Base-by-base conservation (phyloP, 306 rosid genomes). In the Citrullus amarus region DNA sequence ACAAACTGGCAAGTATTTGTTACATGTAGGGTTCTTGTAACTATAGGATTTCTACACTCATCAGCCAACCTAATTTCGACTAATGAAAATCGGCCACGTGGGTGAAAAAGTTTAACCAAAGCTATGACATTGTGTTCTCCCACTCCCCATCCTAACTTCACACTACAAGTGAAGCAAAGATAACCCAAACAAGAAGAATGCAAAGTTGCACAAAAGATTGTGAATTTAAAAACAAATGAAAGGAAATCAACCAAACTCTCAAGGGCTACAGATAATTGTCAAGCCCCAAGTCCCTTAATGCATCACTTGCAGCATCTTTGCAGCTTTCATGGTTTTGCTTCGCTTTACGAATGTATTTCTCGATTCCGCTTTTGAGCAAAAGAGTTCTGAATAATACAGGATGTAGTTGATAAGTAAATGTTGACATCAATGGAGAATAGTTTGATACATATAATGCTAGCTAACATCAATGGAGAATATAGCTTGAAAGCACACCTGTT, bases 241-340 rank as follows among this genome's bases (percentile, higher is more conserved):
- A 22, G 56, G 10, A 34, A 22, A 36, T 38, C 20, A 6, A 71
- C 15, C 22, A 22, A 50, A 16, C 55, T 71, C 58, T 71, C 76
- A 17, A 34, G 6, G 72, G 70, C 76, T 79, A 79, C 38, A 79
- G 65, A 90, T 95, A 95, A 80, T 84, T 81, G 79, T 95, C 93
- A 58, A 95, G 82, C 67, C 96, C 97, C 82, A 95, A 85, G 85
- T 95, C 98, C 80, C 98, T 87, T 53, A 92, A 62, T 7, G 97
- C 98, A 69, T 95, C 97, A 3, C 93, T 92, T 9, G 98, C 98
- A 43, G 98, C 97, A 9, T 84, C 92, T 86, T 88, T 95, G 82
- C 96, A 89, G 86, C 82, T 87, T 32, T 79, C 86, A 78, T 92
- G 98, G 78, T 66, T 89, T 86, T 88, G 96, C 84, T 95, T 92